These are phyloP conservation scores for Amyloporia xantha DNA, from an alignment of 768 basidiomycete species.

Conservation along the genomic window DNA sequence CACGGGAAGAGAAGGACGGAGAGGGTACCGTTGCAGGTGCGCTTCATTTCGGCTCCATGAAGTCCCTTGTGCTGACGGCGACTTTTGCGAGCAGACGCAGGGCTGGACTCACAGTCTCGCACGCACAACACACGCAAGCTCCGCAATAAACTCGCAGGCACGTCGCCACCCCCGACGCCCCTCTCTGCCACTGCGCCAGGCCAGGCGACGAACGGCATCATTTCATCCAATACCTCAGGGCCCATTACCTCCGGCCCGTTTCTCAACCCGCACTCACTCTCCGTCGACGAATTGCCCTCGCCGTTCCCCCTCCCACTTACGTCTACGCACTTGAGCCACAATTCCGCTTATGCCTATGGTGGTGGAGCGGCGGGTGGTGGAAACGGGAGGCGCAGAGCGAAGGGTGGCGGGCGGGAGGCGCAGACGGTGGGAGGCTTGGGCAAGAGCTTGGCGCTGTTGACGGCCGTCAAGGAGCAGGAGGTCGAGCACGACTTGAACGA, in stretches of 20 bases:
- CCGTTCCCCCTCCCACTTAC: conserved; percentile 76
- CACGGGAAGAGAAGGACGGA: conserved; percentile 84
- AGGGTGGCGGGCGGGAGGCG: conserved; percentile 41
- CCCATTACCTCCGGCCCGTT: conserved; percentile 66
- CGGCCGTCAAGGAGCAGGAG: conserved; percentile 57
- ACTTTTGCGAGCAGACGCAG: conserved; percentile 44
- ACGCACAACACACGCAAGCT: conserved; percentile 81
- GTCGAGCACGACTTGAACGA: conserved; percentile 72
- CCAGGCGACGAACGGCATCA: conserved; percentile 30
- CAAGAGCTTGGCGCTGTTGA: conserved; percentile 59
- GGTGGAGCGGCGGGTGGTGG: conserved; percentile 8
- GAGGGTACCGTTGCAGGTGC: conserved; percentile 70
- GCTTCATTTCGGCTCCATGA: conserved; percentile 24
- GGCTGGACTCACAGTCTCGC: conserved; percentile 69
- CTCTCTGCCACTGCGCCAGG: conserved; percentile 29
- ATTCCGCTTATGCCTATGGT: conserved; percentile 14
- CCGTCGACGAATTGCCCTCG: conserved; percentile 82
- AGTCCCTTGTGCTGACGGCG: background rate
- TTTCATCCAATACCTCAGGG: conserved; percentile 34
- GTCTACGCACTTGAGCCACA: conserved; percentile 37
- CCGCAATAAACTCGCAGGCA: conserved; percentile 66
- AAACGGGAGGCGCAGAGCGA: conserved; percentile 31
- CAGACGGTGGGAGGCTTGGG: conserved; percentile 63
- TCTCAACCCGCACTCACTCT: conserved; percentile 77
- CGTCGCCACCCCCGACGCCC: conserved; percentile 74